phyloP scores from a whole-genome alignment of 768 basidiomycete species.

The Chalciporus sphaerocephalus region DNA sequence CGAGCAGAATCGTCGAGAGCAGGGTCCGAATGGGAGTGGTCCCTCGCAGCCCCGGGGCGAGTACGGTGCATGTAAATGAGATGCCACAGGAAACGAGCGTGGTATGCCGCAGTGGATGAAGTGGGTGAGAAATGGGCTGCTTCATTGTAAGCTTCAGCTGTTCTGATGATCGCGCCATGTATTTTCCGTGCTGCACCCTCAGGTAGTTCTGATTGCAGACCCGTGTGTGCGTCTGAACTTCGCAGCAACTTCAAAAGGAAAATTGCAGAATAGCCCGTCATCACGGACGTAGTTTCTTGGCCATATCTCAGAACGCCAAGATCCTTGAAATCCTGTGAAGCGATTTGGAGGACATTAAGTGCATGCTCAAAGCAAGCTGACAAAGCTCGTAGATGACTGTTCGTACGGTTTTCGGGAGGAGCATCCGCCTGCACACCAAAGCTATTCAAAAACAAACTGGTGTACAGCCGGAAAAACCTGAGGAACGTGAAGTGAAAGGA shows the following conservation, averaged over 20 bases:
- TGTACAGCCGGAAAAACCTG: conserved; percentile 71
- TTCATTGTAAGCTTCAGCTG: conserved; percentile 75
- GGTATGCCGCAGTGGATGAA: conserved; percentile 66
- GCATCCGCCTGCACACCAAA: conserved; percentile 71
- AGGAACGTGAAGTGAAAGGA: conserved; percentile 75
- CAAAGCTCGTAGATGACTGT: conserved; percentile 64
- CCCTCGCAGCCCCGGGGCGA: conserved; percentile 39
- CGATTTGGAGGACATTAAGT: conserved; percentile 62
- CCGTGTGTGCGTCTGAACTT: conserved; percentile 51
- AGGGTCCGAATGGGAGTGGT: conserved; percentile 36
- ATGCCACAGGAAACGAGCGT: conserved; percentile 73
- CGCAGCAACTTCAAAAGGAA: conserved; percentile 77
- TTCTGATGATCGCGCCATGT: conserved; percentile 57
- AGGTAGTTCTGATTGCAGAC: conserved; percentile 55
- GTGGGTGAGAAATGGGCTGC: conserved; percentile 59
- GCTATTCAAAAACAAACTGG: conserved; percentile 78
- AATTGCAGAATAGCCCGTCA: conserved; percentile 84
- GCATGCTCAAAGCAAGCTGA: conserved; percentile 73
- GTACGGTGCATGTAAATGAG: conserved; percentile 60
- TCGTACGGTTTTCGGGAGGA: conserved; percentile 49
- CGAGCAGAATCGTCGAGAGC: conserved; percentile 55
- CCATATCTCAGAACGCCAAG: conserved; percentile 78
- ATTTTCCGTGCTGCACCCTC: conserved; percentile 63
- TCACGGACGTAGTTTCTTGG: conserved; percentile 79
- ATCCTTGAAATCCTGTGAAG: conserved; percentile 67